Conservation (phyloP, 169 alveolate species). For the Plasmodium inui region DNA sequence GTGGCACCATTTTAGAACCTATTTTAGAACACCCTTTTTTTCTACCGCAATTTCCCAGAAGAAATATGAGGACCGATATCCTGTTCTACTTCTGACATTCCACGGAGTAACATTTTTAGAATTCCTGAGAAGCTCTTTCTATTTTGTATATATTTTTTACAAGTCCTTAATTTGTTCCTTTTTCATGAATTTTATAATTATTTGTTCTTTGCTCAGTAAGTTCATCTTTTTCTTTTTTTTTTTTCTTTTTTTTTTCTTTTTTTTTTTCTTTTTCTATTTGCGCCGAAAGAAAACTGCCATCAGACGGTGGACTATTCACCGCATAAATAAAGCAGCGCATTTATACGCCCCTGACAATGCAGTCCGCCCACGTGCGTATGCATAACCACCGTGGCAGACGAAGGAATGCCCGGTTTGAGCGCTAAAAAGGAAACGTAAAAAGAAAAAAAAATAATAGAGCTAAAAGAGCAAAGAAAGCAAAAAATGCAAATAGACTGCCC, state of each 20-base stretch:
- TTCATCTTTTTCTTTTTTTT: background rate
- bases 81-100: background rate
- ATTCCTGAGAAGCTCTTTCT: background rate
- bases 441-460: background rate
- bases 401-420: background rate
- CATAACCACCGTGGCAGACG: background rate
- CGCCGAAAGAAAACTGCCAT: background rate
- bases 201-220: background rate
- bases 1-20: too few species aligned
- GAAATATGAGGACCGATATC: background rate
- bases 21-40: background rate
- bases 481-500: background rate
- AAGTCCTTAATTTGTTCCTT: background rate
- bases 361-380: background rate
- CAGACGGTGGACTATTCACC: background rate
- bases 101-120: background rate
- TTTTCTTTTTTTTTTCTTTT: background rate
- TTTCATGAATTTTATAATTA: background rate
- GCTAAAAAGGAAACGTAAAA: background rate
- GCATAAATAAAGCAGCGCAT: background rate
- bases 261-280: background rate
- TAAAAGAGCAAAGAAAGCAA: background rate
- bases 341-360: background rate
- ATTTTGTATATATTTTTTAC: background rate
- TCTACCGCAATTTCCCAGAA: background rate